Evolutionary conservation across 139 green algal species (phyloP).

Genomic region (Auxenochlorella protothecoides): DNA sequence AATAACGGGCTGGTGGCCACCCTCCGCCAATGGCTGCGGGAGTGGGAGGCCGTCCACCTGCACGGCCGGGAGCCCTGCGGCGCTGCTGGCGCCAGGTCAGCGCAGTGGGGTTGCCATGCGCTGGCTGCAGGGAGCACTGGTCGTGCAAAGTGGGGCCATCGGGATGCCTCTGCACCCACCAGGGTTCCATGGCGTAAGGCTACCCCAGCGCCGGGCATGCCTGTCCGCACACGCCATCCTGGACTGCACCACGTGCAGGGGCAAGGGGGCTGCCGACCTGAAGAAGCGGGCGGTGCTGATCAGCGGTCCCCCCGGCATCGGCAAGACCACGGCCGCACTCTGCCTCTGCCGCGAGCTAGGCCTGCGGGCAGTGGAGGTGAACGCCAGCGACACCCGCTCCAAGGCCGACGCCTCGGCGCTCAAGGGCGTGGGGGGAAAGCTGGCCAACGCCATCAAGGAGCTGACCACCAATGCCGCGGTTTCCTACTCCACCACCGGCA

Average conservation of each 20-base stretch:
- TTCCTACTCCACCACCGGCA: conserved; percentile 3
- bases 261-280: conserved; percentile 30
- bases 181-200: too few species aligned
- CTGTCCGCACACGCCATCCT: too few species aligned
- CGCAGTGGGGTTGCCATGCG: too few species aligned
- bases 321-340: conserved; percentile 47
- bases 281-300: conserved; percentile 91
- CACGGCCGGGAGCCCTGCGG: conserved; percentile 13
- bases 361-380: conserved; percentile 75
- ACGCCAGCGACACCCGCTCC: conserved; percentile 86
- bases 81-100: not conserved
- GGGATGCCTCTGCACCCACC: too few species aligned
- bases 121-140: too few species aligned
- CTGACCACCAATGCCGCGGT: conserved; percentile 73
- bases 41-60: conserved; percentile 62
- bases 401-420: conserved; percentile 63
- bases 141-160: too few species aligned
- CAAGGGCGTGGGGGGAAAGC: conserved; percentile 73
- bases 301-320: conserved; percentile 79
- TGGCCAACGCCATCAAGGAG: conserved; percentile 85
- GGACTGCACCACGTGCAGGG: too few species aligned
- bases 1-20: conserved; percentile 44
- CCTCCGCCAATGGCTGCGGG: conserved; percentile 12
- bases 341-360: conserved; percentile 50
- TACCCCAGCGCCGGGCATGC: too few species aligned